phyloP scores from a whole-genome alignment of 768 basidiomycete species.

The Ramaria sp. region DNA sequence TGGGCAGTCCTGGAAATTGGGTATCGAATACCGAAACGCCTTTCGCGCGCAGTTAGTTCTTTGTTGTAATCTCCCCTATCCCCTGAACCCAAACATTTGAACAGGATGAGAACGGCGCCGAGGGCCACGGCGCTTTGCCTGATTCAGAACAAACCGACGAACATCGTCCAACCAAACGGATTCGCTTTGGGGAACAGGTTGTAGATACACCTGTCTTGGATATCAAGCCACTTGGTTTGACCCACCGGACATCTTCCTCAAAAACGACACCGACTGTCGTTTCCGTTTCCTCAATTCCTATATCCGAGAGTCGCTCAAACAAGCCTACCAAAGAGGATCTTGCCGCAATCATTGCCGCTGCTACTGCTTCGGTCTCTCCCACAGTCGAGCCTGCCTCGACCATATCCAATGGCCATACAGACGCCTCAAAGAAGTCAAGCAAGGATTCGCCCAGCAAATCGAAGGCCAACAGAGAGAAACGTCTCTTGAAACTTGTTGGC shows the following conservation, averaged over 20 bases:
- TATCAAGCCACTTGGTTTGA: conserved; percentile 18
- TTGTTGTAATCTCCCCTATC: background rate
- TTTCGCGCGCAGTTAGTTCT: conserved; percentile 27
- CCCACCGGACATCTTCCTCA: background rate
- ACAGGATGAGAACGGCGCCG: conserved; percentile 19
- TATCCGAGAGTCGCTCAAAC: conserved; percentile 13
- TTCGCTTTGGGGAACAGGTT: conserved; percentile 11
- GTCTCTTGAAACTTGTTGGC: conserved; percentile 71
- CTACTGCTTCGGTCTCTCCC: conserved; percentile 21
- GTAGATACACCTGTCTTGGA: conserved; percentile 7
- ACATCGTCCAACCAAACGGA: conserved; percentile 9
- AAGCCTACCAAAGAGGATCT: conserved; percentile 20
- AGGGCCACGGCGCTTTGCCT: background rate
- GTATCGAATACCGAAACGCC: conserved; percentile 79
- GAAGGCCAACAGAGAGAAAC: conserved; percentile 73
- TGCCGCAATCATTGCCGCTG: conserved; percentile 33
- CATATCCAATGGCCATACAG: conserved; percentile 16
- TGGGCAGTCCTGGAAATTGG: conserved; percentile 74
- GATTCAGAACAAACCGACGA: conserved; percentile 1
- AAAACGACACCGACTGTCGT: background rate
- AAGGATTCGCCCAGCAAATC: conserved; percentile 43
- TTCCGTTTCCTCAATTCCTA: background rate
- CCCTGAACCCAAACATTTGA: background rate
- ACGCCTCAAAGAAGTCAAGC: conserved; percentile 17
- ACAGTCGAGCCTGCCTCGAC: conserved; percentile 21